phyloP scores from a whole-genome alignment of 2,329 filamentous ascomycete genomes.

The Phialemonium atrogriseum region DNA sequence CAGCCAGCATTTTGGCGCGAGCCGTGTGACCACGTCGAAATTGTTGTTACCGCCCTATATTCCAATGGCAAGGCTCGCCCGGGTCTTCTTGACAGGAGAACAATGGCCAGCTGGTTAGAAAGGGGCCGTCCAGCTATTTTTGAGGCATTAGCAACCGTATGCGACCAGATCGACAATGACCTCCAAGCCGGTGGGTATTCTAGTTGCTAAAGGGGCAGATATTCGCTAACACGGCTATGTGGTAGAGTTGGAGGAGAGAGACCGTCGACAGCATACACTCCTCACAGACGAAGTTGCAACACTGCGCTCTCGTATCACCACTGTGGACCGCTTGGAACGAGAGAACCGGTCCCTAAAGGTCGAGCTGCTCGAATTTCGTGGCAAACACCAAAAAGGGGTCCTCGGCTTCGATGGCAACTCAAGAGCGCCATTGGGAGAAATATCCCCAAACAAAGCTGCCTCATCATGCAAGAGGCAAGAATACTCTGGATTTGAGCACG shows the following conservation, averaged over 20 bases:
- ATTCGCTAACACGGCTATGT: conserved; percentile 1
- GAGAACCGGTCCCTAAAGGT: conserved; percentile 33
- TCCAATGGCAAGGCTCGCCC: too few relatives aligned
- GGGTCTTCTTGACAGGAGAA: not conserved
- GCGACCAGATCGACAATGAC: conserved; percentile 29
- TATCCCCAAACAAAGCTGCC: conserved; percentile 7
- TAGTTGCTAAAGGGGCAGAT: not conserved
- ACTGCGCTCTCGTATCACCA: conserved; percentile 21
- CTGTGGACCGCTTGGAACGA: conserved; percentile 27
- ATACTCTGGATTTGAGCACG: too few relatives aligned
- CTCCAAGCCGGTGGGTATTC: conserved; percentile 24
- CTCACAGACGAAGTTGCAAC: conserved; percentile 24
- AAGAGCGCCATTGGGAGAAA: conserved; percentile 5
- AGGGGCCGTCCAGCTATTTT: conserved; percentile 30
- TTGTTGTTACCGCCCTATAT: too few relatives aligned
- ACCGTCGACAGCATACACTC: conserved; percentile 13
- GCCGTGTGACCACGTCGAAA: too few relatives aligned
- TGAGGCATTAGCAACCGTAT: conserved; percentile 29
- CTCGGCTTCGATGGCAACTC: not conserved
- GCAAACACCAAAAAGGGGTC: not conserved
- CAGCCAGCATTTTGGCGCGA: too few relatives aligned
- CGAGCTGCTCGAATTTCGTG: conserved; percentile 24
- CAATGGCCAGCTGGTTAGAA: conserved; percentile 31
- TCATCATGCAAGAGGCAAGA: too few relatives aligned
- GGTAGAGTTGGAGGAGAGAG: conserved; percentile 17